A percentile compares a stretch with the other conserved stretches of the same genome.
Conservation (phyloP, 345 rosid species). For the Gossypium australe region DNA sequence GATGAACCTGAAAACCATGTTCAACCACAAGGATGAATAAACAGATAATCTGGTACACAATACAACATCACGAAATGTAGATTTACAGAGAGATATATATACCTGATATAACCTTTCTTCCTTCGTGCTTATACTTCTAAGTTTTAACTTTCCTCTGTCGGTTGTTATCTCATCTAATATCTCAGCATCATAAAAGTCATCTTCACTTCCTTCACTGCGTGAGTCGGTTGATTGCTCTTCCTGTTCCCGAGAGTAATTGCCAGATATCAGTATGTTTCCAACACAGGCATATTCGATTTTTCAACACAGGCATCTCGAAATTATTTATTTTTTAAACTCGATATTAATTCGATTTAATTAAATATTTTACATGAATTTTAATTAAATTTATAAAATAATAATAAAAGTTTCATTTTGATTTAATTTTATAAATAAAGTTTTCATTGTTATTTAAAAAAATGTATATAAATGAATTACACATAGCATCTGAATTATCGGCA, state of each 20-base stretch:
- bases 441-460: no score
- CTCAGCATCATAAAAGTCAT: slow-evolving; percentile 65
- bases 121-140: slow-evolving; percentile 46
- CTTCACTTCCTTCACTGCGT: slow-evolving; percentile 25
- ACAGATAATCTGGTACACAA: background rate
- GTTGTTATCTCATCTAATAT: slow-evolving; percentile 76
- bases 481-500: no score
- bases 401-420: no score
- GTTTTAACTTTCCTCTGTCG: slow-evolving; percentile 67
- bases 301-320: no score
- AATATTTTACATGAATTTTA: no score
- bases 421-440: no score
- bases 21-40: background rate
- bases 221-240: slow-evolving; percentile 27
- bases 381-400: no score
- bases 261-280: background rate
- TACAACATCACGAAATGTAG: background rate
- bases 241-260: slow-evolving; percentile 13
- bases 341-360: no score
- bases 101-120: slow-evolving; percentile 43
- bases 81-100: slow-evolving; percentile 7
- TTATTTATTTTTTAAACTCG: no score
- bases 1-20: slow-evolving; percentile 24
- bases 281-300: background rate
- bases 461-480: no score